These are phyloP conservation scores for Zelopaecilomyces penicillatus DNA, from an alignment of 2,329 filamentous ascomycete species.

Conservation along the genomic window DNA sequence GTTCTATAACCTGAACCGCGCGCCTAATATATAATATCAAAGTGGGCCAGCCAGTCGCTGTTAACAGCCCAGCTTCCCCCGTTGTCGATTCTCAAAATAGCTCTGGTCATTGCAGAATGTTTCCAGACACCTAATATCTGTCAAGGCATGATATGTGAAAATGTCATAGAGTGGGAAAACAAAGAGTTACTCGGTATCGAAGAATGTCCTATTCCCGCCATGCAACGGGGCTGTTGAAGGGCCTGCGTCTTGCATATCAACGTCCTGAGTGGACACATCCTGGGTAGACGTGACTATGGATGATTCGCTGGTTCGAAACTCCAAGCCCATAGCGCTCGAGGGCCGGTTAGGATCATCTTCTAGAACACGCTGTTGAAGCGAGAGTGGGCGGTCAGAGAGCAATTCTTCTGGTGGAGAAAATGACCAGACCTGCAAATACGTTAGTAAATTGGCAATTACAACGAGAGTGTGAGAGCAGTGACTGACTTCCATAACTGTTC, in stretches of 20 bases:
- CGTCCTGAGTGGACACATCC: slow-evolving; percentile 35
- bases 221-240: slow-evolving; percentile 46
- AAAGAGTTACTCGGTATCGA: slow-evolving; percentile 35
- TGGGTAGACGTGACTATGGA: slow-evolving; percentile 21
- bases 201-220: slow-evolving; percentile 40
- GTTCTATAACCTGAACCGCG: slow-evolving; percentile 24
- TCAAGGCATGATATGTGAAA: neutral
- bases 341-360: slow-evolving; percentile 41
- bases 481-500: slow-evolving; percentile 95
- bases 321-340: slow-evolving; percentile 41
- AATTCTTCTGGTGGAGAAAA: slow-evolving; percentile 79
- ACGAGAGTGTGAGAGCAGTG: neutral
- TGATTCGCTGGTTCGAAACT: slow-evolving; percentile 28
- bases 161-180: neutral
- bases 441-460: slow-evolving; percentile 3
- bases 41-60: slow-evolving; percentile 17
- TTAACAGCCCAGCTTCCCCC: slow-evolving; percentile 9
- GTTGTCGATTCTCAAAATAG: slow-evolving; percentile 1
- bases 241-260: slow-evolving; percentile 49
- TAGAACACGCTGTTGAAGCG: slow-evolving; percentile 37
- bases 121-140: neutral
- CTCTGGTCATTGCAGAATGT: neutral
- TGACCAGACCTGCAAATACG: slow-evolving; percentile 67
- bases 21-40: slow-evolving; percentile 21
- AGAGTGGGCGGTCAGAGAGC: slow-evolving; percentile 44